Base-by-base conservation (phyloP, 2,329 filamentous ascomycete genomes). In the Ascochyta clinopodiicola region DNA sequence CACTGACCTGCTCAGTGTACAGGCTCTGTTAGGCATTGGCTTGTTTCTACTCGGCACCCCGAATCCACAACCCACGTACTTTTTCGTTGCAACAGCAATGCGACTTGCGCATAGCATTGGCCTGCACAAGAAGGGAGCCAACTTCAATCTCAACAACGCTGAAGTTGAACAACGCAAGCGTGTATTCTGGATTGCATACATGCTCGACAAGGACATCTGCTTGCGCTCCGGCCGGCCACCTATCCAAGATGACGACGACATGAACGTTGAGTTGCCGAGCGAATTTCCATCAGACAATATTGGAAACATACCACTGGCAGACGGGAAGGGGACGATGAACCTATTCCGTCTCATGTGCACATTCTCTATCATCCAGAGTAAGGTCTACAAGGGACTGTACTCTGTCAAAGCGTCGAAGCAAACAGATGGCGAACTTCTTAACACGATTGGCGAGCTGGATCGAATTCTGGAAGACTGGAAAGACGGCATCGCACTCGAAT, bases 31-130 rank as follows among this genome's bases (percentile, higher is more conserved):
- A 24, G 95, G 93, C 56, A 96, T 98, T 89, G 85, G 92, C 2
- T 81, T 97, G 15, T 99, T 98, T 78, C 84, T 99, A 77, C 92
- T 97, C 74, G 95, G 95, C 60, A 98, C 95, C 0, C 94, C 95
- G 0, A 99, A 98, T 68, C 95, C 94, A 0, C 95, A 99, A 67
- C 94, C 95, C 1, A 90, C 91, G 2, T 97, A 96, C 73, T 88
- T 96, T 67, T 84, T 98, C 44, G 88, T 98, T 27, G 91, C 94
- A 5, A 91, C 93, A 12, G 95, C 95, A 3, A 94, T 98, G 62
- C 85, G 95, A 47, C 82, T 96, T 19, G 90, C 94, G 1, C 94
- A 98, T 73, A 96, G 89, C 69, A 97, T 99, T 68, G 95, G 95
- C 19, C 82, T 99, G 32, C 95, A 99, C 78, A 97, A 97, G 77